These are phyloP conservation scores for Brassica balearica DNA, from an alignment of 441 rosid species.

Conservation along the genomic window DNA sequence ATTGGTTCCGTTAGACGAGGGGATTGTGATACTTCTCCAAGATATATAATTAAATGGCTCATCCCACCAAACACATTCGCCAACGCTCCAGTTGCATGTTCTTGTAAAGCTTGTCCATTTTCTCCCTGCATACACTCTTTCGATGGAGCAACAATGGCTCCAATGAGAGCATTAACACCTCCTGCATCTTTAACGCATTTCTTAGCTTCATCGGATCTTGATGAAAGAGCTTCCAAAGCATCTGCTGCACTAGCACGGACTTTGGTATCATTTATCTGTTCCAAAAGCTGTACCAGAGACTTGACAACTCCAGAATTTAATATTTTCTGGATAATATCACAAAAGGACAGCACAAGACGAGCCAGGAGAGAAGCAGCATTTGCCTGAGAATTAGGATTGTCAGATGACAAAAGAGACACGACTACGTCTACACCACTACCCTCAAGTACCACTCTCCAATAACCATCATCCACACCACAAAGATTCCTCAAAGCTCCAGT, in stretches of 20 bases:
- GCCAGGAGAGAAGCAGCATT: slow-evolving; percentile 95
- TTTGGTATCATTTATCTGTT: slow-evolving; percentile 82
- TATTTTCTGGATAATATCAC: slow-evolving; percentile 63
- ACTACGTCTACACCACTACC: slow-evolving; percentile 96
- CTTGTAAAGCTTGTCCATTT: slow-evolving; percentile 94
- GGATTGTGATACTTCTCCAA: slow-evolving; percentile 97
- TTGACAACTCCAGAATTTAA: slow-evolving; percentile 85
- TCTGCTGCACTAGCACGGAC: slow-evolving; percentile 99
- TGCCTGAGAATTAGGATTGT: slow-evolving; percentile 82
- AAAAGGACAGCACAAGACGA: slow-evolving; percentile 84
- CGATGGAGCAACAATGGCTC: slow-evolving; percentile 97
- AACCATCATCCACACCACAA: slow-evolving; percentile 90
- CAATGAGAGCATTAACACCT: slow-evolving; percentile 92
- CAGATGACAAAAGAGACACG: slow-evolving; percentile 84
- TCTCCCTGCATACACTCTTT: slow-evolving; percentile 99
- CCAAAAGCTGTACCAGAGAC: slow-evolving; percentile 83
- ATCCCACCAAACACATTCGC: slow-evolving; percentile 98
- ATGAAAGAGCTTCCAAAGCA: slow-evolving; percentile 93
- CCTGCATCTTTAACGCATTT: slow-evolving; percentile 77
- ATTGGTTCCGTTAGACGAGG: slow-evolving; percentile 87
- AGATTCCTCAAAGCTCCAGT: slow-evolving; percentile 96
- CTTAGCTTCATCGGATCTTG: slow-evolving; percentile 89
- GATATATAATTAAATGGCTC: slow-evolving; percentile 86
- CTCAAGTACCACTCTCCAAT: slow-evolving; percentile 81
- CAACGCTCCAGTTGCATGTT: slow-evolving; percentile 98